A percentile compares a stretch with the other conserved stretches of the same genome.
These are phyloP conservation scores for Gyromitra esculenta DNA, from an alignment of 2,329 filamentous ascomycete genomes.

Conservation along the genomic window DNA sequence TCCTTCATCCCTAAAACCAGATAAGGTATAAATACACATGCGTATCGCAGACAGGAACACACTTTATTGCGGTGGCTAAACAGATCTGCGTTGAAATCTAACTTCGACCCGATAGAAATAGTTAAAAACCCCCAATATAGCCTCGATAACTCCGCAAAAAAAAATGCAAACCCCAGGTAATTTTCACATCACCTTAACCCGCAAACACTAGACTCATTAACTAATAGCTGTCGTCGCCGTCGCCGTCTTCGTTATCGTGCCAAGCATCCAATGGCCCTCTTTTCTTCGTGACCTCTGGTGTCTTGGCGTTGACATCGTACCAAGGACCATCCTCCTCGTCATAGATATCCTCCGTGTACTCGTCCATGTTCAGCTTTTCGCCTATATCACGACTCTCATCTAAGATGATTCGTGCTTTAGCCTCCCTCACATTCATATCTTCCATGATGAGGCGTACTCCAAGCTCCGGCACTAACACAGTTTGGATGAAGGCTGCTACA, in stretches of 20 bases:
- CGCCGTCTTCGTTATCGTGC: not conserved
- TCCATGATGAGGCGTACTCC: constrained; percentile 68
- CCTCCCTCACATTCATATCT: constrained; percentile 65
- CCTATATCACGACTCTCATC: constrained; percentile 74
- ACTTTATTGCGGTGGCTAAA: not conserved
- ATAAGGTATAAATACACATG: constrained; percentile 1
- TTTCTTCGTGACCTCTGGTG: constrained; percentile 11
- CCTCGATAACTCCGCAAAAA: constrained; percentile 27
- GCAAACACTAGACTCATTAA: not conserved
- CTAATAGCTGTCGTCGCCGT: not conserved
- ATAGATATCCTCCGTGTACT: constrained; percentile 64
- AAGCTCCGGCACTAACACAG: constrained; percentile 79
- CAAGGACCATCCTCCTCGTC: constrained; percentile 51
- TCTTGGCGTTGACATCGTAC: constrained; percentile 43
- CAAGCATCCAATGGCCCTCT: not conserved
- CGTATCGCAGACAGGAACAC: not conserved
- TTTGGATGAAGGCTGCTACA: constrained; percentile 74
- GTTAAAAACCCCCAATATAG: constrained; percentile 3
- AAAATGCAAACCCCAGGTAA: constrained; percentile 4
- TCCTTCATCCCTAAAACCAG: not conserved
- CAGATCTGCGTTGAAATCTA: not conserved
- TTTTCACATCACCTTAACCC: not conserved
- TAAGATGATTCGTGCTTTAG: constrained; percentile 68
- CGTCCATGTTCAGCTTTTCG: constrained; percentile 73
- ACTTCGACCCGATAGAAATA: not conserved